Conservation (phyloP, 257 asterid species). For the Scutellaria baicalensis region DNA sequence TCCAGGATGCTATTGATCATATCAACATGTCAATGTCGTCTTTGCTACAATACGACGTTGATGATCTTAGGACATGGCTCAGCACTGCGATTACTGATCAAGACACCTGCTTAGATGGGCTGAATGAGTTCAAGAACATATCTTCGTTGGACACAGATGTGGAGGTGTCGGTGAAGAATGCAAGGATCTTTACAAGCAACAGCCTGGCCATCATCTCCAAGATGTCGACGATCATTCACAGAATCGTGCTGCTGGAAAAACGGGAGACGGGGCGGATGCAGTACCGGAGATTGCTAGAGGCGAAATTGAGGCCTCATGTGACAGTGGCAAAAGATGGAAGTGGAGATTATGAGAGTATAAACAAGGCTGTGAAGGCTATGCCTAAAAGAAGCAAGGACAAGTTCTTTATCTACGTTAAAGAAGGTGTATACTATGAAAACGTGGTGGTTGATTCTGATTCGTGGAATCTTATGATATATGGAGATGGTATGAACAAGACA, state of each 20-base stretch:
- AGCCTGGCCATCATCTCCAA: conserved; percentile 28
- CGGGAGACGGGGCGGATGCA: background rate
- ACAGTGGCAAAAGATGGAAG: conserved; percentile 27
- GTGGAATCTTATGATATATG: conserved; percentile 32
- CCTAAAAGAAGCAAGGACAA: conserved; percentile 16
- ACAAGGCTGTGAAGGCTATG: conserved; percentile 18
- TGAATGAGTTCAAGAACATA: conserved; percentile 12
- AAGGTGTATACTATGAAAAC: conserved; percentile 21
- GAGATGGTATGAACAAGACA: conserved; percentile 32
- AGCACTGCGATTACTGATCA: conserved; percentile 25
- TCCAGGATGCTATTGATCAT: conserved; percentile 16
- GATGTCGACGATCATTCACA: background rate
- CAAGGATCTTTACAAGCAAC: conserved; percentile 23
- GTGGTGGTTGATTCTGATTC: conserved; percentile 15
- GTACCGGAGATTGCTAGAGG: background rate
- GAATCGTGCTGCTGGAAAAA: background rate
- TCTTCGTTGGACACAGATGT: background rate
- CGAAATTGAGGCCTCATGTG: conserved; percentile 3
- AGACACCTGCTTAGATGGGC: conserved; percentile 20
- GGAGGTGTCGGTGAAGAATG: background rate
- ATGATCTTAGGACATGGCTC: conserved; percentile 29
- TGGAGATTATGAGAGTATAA: conserved; percentile 19
- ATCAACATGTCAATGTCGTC: conserved; percentile 19
- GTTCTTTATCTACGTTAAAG: conserved; percentile 23
- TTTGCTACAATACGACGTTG: background rate